These are phyloP conservation scores for Dissophora globulifera DNA, from an alignment of 192 early-diverging fungal genomes.

Conservation along the genomic window DNA sequence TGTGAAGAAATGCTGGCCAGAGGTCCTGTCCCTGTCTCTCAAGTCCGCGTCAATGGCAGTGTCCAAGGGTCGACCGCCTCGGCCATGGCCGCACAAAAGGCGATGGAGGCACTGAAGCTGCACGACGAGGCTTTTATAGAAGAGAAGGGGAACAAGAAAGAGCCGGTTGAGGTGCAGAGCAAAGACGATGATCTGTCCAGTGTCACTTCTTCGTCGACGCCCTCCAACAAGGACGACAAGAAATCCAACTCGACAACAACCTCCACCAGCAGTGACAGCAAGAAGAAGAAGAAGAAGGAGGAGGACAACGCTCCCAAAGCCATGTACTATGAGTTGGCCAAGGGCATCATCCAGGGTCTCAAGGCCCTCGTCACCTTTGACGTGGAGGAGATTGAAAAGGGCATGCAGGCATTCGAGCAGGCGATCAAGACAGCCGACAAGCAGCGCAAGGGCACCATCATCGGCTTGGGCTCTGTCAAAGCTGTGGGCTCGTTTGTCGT, in stretches of 20 bases:
- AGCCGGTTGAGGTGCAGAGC: too few relatives aligned
- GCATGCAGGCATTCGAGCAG: slow-evolving; percentile 69
- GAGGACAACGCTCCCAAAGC: slow-evolving; percentile 54
- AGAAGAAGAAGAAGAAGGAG: slow-evolving; percentile 3
- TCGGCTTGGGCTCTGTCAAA: slow-evolving; percentile 61
- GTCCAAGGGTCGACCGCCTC: not conserved
- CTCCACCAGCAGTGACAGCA: too few relatives aligned
- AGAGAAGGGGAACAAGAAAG: not conserved
- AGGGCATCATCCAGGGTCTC: slow-evolving; percentile 74
- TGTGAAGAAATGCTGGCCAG: slow-evolving; percentile 67
- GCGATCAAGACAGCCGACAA: slow-evolving; percentile 69
- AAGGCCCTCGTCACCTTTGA: slow-evolving; percentile 85
- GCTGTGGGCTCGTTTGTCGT: slow-evolving; percentile 57
- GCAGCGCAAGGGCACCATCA: slow-evolving; percentile 66
- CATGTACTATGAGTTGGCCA: slow-evolving; percentile 80
- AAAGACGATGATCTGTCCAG: slow-evolving; percentile 8
- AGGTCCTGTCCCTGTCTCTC: slow-evolving; percentile 24
- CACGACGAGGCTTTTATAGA: not conserved
- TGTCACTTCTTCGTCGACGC: slow-evolving; percentile 14
- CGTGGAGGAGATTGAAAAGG: slow-evolving; percentile 68
- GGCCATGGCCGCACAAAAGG: slow-evolving; percentile 15
- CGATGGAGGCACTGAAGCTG: slow-evolving; percentile 9
- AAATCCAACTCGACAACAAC: not conserved
- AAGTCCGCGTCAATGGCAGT: not conserved
- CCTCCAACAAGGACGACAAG: slow-evolving; percentile 11